A percentile compares a stretch with the other conserved stretches of the same genome.
Evolutionary conservation across 495 filamentous ascomycete species (phyloP).

Genomic region (Podospora bellae-mahoneyi): DNA sequence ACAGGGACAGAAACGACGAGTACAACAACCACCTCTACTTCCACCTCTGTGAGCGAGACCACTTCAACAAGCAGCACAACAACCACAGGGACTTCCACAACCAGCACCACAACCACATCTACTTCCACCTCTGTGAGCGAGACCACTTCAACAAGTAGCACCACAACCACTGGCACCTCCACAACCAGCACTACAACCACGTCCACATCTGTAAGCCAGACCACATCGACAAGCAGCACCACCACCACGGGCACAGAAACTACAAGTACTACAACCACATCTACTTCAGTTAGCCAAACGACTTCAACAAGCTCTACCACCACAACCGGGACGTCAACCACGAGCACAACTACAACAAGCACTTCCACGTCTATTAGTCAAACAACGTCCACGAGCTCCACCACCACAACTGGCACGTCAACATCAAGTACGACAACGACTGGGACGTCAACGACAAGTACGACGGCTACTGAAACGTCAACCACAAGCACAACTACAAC

Average conservation of each 20-base stretch:
- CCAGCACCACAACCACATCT: neutral
- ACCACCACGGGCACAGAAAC: neutral
- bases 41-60: neutral
- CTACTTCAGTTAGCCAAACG: neutral
- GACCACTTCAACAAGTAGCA: neutral
- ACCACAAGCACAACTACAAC: conserved; percentile 5
- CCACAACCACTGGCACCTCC: neutral
- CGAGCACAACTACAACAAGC: neutral
- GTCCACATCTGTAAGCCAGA: neutral
- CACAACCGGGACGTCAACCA: conserved; percentile 1
- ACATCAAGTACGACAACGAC: neutral
- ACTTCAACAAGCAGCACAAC: neutral
- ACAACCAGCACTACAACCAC: neutral
- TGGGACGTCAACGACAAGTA: too few relatives aligned
- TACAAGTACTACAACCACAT: neutral
- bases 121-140: neutral
- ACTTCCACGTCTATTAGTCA: neutral
- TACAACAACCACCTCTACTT: neutral
- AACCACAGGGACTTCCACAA: neutral
- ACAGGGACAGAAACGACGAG: neutral
- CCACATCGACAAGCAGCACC: neutral
- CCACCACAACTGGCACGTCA: neutral
- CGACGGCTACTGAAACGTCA: neutral
- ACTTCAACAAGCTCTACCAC: conserved; percentile 4
- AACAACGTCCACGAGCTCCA: neutral